These are phyloP conservation scores for Ettlia oleoabundans DNA, from an alignment of 139 green algal genomes.

Conservation along the genomic window DNA sequence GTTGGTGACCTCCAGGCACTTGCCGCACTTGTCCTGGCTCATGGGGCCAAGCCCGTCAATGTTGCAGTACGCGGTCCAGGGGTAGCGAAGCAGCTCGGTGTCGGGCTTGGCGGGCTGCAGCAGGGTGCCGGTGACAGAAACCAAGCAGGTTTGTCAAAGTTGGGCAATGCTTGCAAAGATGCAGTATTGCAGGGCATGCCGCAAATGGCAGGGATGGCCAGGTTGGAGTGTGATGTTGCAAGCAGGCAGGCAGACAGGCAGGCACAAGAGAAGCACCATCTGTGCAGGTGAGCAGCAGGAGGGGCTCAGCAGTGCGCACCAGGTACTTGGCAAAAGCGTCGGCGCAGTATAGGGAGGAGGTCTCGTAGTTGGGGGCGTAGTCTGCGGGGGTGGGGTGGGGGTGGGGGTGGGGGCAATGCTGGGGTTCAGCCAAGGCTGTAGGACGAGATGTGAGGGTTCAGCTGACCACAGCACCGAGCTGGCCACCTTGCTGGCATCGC, in stretches of 20 bases:
- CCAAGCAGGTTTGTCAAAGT: too few relatives aligned
- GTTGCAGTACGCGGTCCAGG: constrained; percentile 13
- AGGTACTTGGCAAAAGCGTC: not conserved
- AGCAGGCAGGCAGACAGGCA: not conserved
- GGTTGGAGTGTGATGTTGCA: too few relatives aligned
- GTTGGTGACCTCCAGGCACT: constrained; percentile 22
- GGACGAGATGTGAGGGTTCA: too few relatives aligned
- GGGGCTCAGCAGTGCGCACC: not conserved
- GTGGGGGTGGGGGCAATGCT: not conserved
- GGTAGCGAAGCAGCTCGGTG: constrained; percentile 5
- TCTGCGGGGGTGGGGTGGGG: not conserved
- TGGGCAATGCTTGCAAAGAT: not conserved
- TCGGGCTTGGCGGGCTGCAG: not conserved
- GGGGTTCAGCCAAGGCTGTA: too few relatives aligned
- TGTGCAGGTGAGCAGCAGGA: too few relatives aligned
- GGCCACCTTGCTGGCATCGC: not conserved
- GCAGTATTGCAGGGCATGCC: too few relatives aligned
- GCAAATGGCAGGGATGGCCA: too few relatives aligned
- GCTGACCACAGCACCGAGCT: not conserved
- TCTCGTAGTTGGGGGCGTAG: not conserved
- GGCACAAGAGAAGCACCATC: not conserved
- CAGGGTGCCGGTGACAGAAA: not conserved
- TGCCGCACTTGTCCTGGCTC: constrained; percentile 18
- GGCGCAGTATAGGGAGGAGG: not conserved
- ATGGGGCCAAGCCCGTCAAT: not conserved